Base-by-base conservation (phyloP, 495 filamentous ascomycete species). In the Penicillium lagena region DNA sequence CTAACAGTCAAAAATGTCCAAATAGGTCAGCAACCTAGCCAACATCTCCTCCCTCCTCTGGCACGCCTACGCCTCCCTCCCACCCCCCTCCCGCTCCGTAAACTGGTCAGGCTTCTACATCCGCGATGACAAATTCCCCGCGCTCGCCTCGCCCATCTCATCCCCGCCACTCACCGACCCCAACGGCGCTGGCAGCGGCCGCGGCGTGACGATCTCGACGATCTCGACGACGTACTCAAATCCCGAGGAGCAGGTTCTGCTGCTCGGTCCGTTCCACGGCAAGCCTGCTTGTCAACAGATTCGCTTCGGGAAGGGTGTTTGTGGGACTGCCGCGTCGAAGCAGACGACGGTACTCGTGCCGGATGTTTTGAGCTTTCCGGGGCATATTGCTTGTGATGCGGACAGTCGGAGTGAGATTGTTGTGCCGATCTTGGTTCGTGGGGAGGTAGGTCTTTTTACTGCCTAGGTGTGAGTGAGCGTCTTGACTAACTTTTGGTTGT, bases 101-200 rank as follows among this genome's bases (percentile, higher is more conserved):
- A 95, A 95, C 70, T 96, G 90, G 90, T 81, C 85, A 43, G 90
- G 89, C 29, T 95, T 96, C 79, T 96, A 96, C 68, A 81, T 86
- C 41, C 73, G 87, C 55, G 78, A 88, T 56, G 81, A 78, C 27
- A 66, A 62, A 35, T 71, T 73, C 38, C 60, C 74, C 28, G 49
- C 62, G n/a, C 64, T 66, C 34, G 58, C 60, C 28, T 55, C 46
- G 1, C 42, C 64, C 50, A 44, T 63, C 15, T 53, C 51, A 2
- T 62, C 56, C 0, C 59, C 56, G 2, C 59, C 59, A 1, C 32
- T 60, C 5, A 6, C 29, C 11, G 52, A 50, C 11, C 34, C 53
- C 4, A 29, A 30, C 29, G n/a, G 47, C 12, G 28, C 37, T 17
- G 41, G 49, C 35, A 55, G 58, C 7, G 53, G 45, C 34, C 3